phyloP scores from a whole-genome alignment of 805 yeast genomes.

The Wickerhamomyces bisporus region DNA sequence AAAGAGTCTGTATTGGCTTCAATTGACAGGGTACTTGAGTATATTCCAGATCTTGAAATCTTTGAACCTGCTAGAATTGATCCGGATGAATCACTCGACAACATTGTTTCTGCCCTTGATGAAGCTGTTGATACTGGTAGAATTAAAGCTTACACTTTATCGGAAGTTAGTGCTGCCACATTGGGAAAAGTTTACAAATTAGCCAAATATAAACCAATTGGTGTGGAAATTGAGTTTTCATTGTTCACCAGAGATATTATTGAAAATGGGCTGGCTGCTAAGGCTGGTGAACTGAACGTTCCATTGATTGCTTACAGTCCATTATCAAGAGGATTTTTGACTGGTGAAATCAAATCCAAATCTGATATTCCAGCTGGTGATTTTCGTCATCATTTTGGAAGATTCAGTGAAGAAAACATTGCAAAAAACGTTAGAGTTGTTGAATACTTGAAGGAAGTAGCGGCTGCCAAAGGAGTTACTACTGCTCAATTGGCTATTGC shows the following conservation, averaged over 20 bases:
- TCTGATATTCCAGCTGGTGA: conserved; percentile 53
- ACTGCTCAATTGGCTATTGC: conserved; percentile 69
- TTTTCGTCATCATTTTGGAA: conserved; percentile 43
- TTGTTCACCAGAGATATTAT: conserved; percentile 60
- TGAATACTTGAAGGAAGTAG: conserved; percentile 44
- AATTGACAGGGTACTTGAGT: conserved; percentile 37
- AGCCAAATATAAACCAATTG: conserved; percentile 46
- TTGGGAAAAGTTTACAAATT: conserved; percentile 53
- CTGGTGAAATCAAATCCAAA: conserved; percentile 49
- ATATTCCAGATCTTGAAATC: conserved; percentile 46
- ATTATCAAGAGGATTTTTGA: conserved; percentile 69
- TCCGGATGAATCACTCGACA: conserved; percentile 48
- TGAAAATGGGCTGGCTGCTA: conserved; percentile 56
- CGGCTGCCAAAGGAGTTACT: conserved; percentile 40
- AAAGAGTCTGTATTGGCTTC: conserved; percentile 41
- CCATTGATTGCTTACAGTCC: conserved; percentile 83
- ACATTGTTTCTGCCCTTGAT: conserved; percentile 50
- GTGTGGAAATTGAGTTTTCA: conserved; percentile 78
- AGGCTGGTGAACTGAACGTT: conserved; percentile 51
- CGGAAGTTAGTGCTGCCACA: conserved; percentile 64
- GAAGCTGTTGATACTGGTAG: conserved; percentile 58
- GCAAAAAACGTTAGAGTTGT: conserved; percentile 49
- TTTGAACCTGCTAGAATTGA: conserved; percentile 76
- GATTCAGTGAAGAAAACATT: conserved; percentile 55
- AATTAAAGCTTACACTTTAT: conserved; percentile 66